Evolutionary conservation across 495 filamentous ascomycete species (phyloP).

Genomic region (Melanomma pulvis-pyrius): DNA sequence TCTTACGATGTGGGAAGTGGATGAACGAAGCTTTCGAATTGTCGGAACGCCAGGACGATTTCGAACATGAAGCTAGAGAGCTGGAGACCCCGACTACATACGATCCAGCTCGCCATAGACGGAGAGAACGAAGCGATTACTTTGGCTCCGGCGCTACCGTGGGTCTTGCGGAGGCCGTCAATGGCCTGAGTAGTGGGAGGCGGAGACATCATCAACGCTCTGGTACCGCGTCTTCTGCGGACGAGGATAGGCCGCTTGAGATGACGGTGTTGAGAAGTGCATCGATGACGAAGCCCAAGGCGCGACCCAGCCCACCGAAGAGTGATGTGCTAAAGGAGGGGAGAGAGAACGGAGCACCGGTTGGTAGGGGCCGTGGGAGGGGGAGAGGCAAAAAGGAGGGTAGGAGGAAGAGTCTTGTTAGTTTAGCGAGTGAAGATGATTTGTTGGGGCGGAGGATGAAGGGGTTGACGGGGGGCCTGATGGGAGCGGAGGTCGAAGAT

Average conservation of each 20-base stretch:
- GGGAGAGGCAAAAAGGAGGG: slow-evolving; percentile 45
- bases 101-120: neutral
- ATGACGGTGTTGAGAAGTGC: slow-evolving; percentile 60
- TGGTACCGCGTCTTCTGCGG: slow-evolving; percentile 67
- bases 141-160: slow-evolving; percentile 28
- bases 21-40: slow-evolving; percentile 69
- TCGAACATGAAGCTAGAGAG: neutral
- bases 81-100: slow-evolving; percentile 8
- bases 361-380: slow-evolving; percentile 27
- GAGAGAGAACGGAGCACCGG: neutral
- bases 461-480: slow-evolving; percentile 76
- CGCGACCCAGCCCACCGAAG: neutral
- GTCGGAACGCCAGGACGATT: slow-evolving; percentile 44
- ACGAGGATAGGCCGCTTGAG: slow-evolving; percentile 79
- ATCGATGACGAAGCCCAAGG: slow-evolving; percentile 1
- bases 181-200: slow-evolving; percentile 15
- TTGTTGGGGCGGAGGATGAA: slow-evolving; percentile 83
- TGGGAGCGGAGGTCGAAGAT: slow-evolving; percentile 42
- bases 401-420: slow-evolving; percentile 64
- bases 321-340: too few species aligned
- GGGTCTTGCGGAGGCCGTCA: slow-evolving; percentile 25
- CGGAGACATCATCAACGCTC: slow-evolving; percentile 48
- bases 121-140: slow-evolving; percentile 30
- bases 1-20: slow-evolving; percentile 75
- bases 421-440: slow-evolving; percentile 81